phyloP scores from a whole-genome alignment of 768 basidiomycete species.

The Tulasnella sp. region DNA sequence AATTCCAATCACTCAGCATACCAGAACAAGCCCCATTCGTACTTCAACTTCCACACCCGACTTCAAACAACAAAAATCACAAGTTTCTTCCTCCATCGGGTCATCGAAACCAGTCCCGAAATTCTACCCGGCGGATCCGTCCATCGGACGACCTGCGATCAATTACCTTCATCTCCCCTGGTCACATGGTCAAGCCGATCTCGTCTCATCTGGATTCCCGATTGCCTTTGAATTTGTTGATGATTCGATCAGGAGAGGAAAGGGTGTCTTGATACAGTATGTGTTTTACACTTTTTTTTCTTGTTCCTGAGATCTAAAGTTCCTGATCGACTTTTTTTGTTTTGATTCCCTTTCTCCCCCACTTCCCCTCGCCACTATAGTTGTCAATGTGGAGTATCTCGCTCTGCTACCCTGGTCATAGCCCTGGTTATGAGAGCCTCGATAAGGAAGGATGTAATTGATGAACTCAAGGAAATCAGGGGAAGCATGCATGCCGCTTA shows the following conservation, averaged over 20 bases:
- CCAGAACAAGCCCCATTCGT: constrained; percentile 34
- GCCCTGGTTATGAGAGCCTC: constrained; percentile 92
- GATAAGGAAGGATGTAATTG: constrained; percentile 53
- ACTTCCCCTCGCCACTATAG: constrained; percentile 33
- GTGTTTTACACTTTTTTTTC: constrained; percentile 25
- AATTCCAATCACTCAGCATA: too few relatives aligned
- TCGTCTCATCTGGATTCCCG: constrained; percentile 66
- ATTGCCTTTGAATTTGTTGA: constrained; percentile 74
- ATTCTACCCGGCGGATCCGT: constrained; percentile 53
- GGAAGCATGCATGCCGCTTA: constrained; percentile 70
- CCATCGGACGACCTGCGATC: constrained; percentile 61
- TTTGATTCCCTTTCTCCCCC: too few relatives aligned
- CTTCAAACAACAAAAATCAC: constrained; percentile 29
- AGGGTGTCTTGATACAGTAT: constrained; percentile 75
- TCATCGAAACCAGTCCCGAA: constrained; percentile 23
- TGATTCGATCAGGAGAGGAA: constrained; percentile 56
- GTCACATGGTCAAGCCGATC: constrained; percentile 89
- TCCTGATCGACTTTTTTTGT: constrained; percentile 15
- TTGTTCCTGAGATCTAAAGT: constrained; percentile 11
- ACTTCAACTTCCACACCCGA: constrained; percentile 58
- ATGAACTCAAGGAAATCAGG: constrained; percentile 50
- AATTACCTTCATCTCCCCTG: constrained; percentile 82
- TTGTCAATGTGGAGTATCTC: constrained; percentile 88
- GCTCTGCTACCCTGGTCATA: constrained; percentile 80
- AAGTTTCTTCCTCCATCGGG: constrained; percentile 25